Evolutionary conservation across 176 grass and related monocot genomes (phyloP).

Genomic region (Carex kokanica): DNA sequence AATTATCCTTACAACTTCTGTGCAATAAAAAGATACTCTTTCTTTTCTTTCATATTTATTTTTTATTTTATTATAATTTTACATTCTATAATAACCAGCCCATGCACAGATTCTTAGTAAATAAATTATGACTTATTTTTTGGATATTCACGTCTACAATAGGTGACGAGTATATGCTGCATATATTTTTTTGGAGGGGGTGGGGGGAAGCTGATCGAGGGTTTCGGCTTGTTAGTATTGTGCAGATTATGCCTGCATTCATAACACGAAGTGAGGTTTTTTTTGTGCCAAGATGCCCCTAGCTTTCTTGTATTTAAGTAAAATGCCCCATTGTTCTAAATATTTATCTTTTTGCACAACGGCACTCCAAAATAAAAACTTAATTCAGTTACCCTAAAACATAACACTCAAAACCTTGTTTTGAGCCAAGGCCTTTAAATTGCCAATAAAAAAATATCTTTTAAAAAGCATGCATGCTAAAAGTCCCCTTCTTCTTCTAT

Average conservation of each 20-base stretch:
- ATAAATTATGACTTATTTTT: background rate
- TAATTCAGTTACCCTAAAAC: background rate
- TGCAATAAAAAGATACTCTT: background rate
- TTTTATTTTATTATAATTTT: background rate
- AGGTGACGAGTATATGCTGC: background rate
- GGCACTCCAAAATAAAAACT: background rate
- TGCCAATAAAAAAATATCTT: background rate
- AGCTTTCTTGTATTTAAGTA: background rate
- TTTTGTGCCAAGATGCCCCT: background rate
- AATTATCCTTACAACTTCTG: background rate
- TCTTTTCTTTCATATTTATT: background rate
- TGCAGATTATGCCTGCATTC: background rate
- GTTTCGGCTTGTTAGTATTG: too few species aligned
- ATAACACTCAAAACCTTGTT: background rate
- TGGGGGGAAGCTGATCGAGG: too few species aligned
- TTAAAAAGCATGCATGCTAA: slow-evolving; percentile 14
- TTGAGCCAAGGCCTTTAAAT: too few species aligned
- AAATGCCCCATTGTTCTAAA: background rate
- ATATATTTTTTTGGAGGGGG: background rate
- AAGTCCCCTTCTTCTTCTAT: slow-evolving; percentile 6
- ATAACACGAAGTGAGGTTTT: background rate
- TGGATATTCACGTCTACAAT: slow-evolving; percentile 19
- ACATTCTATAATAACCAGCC: background rate
- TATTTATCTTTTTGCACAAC: background rate
- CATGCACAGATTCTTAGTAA: slow-evolving; percentile 25